Base-by-base conservation (phyloP, 176 grass and related monocot species). In the Luzula sylvatica region DNA sequence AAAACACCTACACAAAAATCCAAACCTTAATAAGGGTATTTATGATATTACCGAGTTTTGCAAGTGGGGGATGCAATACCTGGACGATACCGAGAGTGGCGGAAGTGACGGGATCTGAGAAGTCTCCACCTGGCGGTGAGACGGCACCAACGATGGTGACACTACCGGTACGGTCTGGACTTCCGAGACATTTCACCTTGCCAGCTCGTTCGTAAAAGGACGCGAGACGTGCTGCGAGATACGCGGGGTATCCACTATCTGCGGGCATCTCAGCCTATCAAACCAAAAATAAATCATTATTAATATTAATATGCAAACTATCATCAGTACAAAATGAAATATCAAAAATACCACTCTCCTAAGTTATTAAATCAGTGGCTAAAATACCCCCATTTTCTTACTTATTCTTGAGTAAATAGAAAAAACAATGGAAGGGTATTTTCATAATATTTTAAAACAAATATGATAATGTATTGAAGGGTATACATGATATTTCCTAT, bases 131-230 rank as follows among this genome's bases (percentile, higher is more conserved):
- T 65, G 92, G 92, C 60, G 92, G 92, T 44, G 92, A 98, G 50
- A 98, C 92, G 45, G 85, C 92, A 41, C 92, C 92, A 61, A 98
- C 92, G 80, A 98, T 98, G 44, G 92, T 98, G 19, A 98, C 92
- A 86, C 92, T 98, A 20, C 92, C 92, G 14, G 81, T 90, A 60
- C 92, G 61, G 15, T 98, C 85, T 30, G 92, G 92, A 62, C 81
- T 68, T 29, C 92, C 92, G 38, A 98, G 71, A 57, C 92, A 98
- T 68, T 98, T 89, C 23, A 98, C 92, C 69, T 98, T 98, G 56
- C 92, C 92, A 52, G 92, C 92, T 74, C 92, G 92, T 62, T 98
- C 92, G 48, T 98, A 98, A 42, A 98, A 98, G 20, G 92, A 98
- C 32, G 92, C 92, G 55, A 98, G 60, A 50, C 92, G 81, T 70